Evolutionary conservation across 2,329 filamentous ascomycete genomes (phyloP).

Genomic region (Pseudopithomyces maydicus): DNA sequence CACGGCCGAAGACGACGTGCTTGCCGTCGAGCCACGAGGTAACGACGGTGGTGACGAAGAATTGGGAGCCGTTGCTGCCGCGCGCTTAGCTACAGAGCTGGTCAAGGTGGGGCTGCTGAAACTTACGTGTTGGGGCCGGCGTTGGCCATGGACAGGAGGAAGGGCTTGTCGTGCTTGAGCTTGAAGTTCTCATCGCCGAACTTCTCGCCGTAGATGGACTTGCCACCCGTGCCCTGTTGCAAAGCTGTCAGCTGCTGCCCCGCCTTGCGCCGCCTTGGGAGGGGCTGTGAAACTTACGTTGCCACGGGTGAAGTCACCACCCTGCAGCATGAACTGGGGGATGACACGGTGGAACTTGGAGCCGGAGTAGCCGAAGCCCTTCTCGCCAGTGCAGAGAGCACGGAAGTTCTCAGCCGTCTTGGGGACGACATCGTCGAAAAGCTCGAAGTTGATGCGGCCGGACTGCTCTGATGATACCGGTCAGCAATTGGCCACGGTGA

Average conservation of each 20-base stretch:
- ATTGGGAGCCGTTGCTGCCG: constrained; percentile 71
- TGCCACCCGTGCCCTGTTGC: constrained; percentile 80
- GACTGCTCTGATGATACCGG: constrained; percentile 61
- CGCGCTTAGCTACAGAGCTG: constrained; percentile 19
- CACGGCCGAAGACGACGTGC: constrained; percentile 85
- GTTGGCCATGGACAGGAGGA: constrained; percentile 93
- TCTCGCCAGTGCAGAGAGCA: constrained; percentile 78
- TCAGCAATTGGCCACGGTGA: constrained; percentile 23
- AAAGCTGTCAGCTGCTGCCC: constrained; percentile 21
- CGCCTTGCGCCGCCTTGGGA: constrained; percentile 1
- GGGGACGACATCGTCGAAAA: constrained; percentile 84
- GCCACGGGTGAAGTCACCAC: constrained; percentile 90
- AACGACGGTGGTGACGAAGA: constrained; percentile 73
- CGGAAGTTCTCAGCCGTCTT: constrained; percentile 88
- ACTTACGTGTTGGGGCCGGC: constrained; percentile 86
- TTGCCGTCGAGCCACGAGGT: constrained; percentile 75
- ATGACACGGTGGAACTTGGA: constrained; percentile 94
- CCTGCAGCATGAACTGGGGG: constrained; percentile 93
- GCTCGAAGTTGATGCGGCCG: constrained; percentile 86
- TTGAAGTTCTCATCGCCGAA: constrained; percentile 93
- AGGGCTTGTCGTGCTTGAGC: constrained; percentile 72
- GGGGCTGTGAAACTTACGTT: constrained; percentile 67
- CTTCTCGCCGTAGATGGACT: constrained; percentile 95
- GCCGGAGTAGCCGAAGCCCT: constrained; percentile 81
- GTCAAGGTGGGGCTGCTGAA: not conserved